Percentiles rank a stretch among this genome's conserved stretches.
These are phyloP conservation scores for Cryptococcus sp. DNA, from an alignment of 1,284 basidiomycete species.

Conservation along the genomic window DNA sequence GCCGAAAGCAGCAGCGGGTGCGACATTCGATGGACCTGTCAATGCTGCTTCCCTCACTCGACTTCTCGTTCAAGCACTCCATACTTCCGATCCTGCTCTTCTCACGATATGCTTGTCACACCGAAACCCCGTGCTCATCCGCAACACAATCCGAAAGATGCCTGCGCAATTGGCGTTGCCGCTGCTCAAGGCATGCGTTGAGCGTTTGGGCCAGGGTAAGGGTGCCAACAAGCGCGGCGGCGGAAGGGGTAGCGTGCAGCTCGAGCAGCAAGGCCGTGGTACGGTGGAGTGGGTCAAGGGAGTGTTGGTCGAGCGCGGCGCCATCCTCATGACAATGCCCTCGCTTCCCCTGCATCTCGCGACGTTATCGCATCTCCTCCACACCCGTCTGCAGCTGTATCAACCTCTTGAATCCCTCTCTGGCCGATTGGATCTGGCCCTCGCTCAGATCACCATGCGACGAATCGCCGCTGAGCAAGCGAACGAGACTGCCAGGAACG, in stretches of 20 bases:
- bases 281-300: slow-evolving; percentile 88
- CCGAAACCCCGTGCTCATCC: slow-evolving; percentile 76
- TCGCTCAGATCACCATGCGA: slow-evolving; percentile 86
- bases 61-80: slow-evolving; percentile 92
- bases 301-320: slow-evolving; percentile 82
- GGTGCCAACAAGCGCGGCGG: slow-evolving; percentile 60
- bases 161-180: slow-evolving; percentile 88
- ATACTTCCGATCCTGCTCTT: slow-evolving; percentile 87
- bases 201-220: slow-evolving; percentile 81
- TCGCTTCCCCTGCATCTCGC: slow-evolving; percentile 64
- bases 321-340: slow-evolving; percentile 79
- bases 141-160: slow-evolving; percentile 82
- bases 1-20: slow-evolving; percentile 20
- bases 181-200: slow-evolving; percentile 84
- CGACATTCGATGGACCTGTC: slow-evolving; percentile 55
- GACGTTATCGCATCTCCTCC: slow-evolving; percentile 78
- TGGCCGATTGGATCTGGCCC: slow-evolving; percentile 87
- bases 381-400: slow-evolving; percentile 76
- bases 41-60: slow-evolving; percentile 88
- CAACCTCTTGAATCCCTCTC: slow-evolving; percentile 81
- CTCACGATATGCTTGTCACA: slow-evolving; percentile 86
- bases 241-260: slow-evolving; percentile 77
- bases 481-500: slow-evolving; percentile 37
- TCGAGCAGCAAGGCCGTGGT: slow-evolving; percentile 79
- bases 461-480: slow-evolving; percentile 43